Conservation (phyloP, 73 alveolate genomes). For the Uronychia binucleata region DNA sequence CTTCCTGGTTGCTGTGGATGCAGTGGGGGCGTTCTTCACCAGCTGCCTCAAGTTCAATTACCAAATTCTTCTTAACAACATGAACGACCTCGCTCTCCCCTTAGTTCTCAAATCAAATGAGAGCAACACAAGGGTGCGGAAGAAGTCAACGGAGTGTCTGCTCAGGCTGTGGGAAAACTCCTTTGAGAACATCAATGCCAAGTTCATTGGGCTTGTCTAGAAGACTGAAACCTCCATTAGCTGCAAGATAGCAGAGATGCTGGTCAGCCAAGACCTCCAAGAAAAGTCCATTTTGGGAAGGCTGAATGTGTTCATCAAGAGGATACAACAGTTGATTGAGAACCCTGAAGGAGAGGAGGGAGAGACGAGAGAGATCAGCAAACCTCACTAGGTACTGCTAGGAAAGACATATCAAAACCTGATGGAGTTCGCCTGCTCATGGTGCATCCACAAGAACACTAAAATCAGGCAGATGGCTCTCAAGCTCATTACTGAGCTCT, state of each 20-base stretch:
- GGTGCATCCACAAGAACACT: constrained; percentile 56
- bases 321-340: constrained; percentile 15
- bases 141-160: constrained; percentile 45
- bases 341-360: constrained; percentile 26
- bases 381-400: constrained; percentile 47
- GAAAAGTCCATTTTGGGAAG: constrained; percentile 58
- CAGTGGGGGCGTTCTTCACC: constrained; percentile 24
- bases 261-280: constrained; percentile 15
- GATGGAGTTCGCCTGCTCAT: constrained; percentile 44
- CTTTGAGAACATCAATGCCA: constrained; percentile 6
- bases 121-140: constrained; percentile 59
- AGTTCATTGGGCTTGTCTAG: neutral
- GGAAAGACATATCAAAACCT: constrained; percentile 40
- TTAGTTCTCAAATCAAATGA: constrained; percentile 38
- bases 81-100: constrained; percentile 22
- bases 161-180: constrained; percentile 31
- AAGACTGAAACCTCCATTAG: constrained; percentile 25
- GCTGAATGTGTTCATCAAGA: constrained; percentile 28
- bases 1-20: constrained; percentile 50
- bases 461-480: constrained; percentile 50
- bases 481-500: constrained; percentile 40
- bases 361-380: neutral
- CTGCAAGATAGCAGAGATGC: constrained; percentile 20
- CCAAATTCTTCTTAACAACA: neutral
- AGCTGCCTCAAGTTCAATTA: constrained; percentile 19